Percentiles rank a stretch among this genome's conserved stretches.
phyloP scores from a whole-genome alignment of 495 filamentous ascomycete species.

The Penicillium roqueforti region DNA sequence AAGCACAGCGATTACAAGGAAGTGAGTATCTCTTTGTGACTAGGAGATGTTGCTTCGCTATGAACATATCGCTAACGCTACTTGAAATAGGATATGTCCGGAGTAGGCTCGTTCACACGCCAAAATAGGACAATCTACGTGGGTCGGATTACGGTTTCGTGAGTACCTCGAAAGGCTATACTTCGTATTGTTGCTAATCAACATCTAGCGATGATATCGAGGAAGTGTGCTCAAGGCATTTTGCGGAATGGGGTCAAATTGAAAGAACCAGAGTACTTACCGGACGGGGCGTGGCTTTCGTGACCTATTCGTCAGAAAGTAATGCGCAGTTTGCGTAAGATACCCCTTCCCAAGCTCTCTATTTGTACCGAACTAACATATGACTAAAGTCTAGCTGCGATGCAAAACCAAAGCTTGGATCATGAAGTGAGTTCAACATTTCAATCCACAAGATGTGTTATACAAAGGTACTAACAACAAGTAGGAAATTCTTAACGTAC shows the following conservation, averaged over 20 bases:
- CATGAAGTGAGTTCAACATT: slow-evolving; percentile 43
- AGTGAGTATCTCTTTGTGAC: slow-evolving; percentile 48
- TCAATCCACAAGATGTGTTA: not conserved
- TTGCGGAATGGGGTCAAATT: slow-evolving; percentile 89
- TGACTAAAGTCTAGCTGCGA: slow-evolving; percentile 61
- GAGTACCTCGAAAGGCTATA: not conserved
- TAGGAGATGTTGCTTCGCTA: not conserved
- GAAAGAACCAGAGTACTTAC: slow-evolving; percentile 81
- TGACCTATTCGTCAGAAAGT: slow-evolving; percentile 64
- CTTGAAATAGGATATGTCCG: slow-evolving; percentile 74
- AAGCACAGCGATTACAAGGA: slow-evolving; percentile 23
- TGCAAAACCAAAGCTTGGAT: slow-evolving; percentile 83
- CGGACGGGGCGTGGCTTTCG: slow-evolving; percentile 81
- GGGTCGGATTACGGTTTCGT: slow-evolving; percentile 37
- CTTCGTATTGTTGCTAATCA: not conserved
- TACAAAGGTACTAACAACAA: not conserved
- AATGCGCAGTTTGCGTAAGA: slow-evolving; percentile 73
- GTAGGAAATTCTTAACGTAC: slow-evolving; percentile 84
- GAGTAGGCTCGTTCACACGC: slow-evolving; percentile 81
- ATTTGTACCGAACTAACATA: not conserved
- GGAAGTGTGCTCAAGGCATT: slow-evolving; percentile 90
- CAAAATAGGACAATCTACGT: slow-evolving; percentile 92
- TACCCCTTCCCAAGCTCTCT: not conserved
- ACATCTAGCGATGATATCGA: slow-evolving; percentile 73
- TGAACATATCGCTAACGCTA: slow-evolving; percentile 52